phyloP scores from a whole-genome alignment of 495 filamentous ascomycete genomes.

The Penicillium atrosanguineum region DNA sequence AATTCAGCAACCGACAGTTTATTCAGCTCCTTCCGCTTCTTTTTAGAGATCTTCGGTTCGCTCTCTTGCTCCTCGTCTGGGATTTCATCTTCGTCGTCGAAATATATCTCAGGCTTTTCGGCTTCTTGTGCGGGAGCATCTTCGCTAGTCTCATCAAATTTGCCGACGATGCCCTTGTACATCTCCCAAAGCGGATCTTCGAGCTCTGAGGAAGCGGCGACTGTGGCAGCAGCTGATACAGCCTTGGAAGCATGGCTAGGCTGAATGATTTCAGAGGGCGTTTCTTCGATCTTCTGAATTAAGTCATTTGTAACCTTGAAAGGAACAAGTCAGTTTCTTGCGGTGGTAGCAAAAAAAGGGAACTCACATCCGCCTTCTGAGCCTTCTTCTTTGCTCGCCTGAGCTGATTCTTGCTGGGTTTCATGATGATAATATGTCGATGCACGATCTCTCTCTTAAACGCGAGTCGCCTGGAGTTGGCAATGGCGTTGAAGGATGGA shows the following conservation, averaged over 20 bases:
- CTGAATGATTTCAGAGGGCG: not conserved
- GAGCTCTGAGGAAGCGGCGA: constrained; percentile 47
- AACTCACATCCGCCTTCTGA: constrained; percentile 51
- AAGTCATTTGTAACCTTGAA: constrained; percentile 4
- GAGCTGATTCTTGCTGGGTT: constrained; percentile 81
- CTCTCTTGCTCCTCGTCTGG: constrained; percentile 75
- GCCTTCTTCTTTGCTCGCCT: constrained; percentile 89
- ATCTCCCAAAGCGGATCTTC: constrained; percentile 77
- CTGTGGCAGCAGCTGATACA: constrained; percentile 28
- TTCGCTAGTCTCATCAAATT: constrained; percentile 65
- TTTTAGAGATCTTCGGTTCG: constrained; percentile 78
- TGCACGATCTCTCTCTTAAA: not conserved
- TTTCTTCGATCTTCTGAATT: constrained; percentile 4
- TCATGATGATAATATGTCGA: constrained; percentile 30
- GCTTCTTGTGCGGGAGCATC: constrained; percentile 59
- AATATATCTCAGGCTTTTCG: constrained; percentile 86
- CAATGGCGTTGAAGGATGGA: not conserved
- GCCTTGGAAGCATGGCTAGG: constrained; percentile 22
- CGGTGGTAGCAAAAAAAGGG: not conserved
- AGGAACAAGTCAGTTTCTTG: constrained; percentile 14
- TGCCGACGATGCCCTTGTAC: constrained; percentile 76
- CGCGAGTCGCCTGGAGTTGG: not conserved
- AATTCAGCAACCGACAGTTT: constrained; percentile 93
- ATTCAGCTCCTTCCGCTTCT: constrained; percentile 84
- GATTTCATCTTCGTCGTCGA: constrained; percentile 83